Evolutionary conservation across 2,329 filamentous ascomycete genomes (phyloP), one percentile per base, ranked within the genome.

Genomic region (Exophiala bonariae): DNA sequence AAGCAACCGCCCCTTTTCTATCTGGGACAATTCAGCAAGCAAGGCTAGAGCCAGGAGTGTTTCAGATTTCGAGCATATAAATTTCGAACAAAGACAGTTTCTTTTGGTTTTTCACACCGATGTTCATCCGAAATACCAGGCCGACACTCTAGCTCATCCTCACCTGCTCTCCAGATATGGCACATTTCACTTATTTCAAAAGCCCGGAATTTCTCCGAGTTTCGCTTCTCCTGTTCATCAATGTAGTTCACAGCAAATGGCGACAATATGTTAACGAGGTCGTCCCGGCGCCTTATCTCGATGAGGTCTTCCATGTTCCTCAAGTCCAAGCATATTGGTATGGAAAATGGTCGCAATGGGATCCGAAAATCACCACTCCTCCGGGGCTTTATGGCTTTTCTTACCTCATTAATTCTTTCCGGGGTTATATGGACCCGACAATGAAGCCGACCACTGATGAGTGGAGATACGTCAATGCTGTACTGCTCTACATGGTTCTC

Each of bases 281-380:
- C 40, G 76, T 83, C 34, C 73, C 75, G 36, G 74, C 77, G 42
- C 79, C 81, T 22, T 85, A 85, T 63, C 74, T 85, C 16, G 73
- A 76, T 52, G 73, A 76, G 54, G 69, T 70, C 11, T 76, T 76
- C 58, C 73, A 99, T 65, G 85, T 96, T 17, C 88, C 89, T 0
- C 93, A 99, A 69, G 90, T 90, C 0, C 89, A 95, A 61, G 82
- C 80, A 22, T 99, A 96, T 66, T 96, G 91, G 66, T 23, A 39
- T 1, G 84, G 86, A 9, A 78, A 79, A 44, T 95, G 86, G 71
- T 64, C 67, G 10, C 77, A 88, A 46, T 99, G 93, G 93, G 91
- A 99, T 67, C 86, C 92, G 50, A 99, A 97, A 66, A 93, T 99
- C 63, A 99, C 93, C 0, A 99, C 93, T 1, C 93, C 93, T 1